phyloP scores from a whole-genome alignment of 116 monocot species.

The Thalassia testudinum region DNA sequence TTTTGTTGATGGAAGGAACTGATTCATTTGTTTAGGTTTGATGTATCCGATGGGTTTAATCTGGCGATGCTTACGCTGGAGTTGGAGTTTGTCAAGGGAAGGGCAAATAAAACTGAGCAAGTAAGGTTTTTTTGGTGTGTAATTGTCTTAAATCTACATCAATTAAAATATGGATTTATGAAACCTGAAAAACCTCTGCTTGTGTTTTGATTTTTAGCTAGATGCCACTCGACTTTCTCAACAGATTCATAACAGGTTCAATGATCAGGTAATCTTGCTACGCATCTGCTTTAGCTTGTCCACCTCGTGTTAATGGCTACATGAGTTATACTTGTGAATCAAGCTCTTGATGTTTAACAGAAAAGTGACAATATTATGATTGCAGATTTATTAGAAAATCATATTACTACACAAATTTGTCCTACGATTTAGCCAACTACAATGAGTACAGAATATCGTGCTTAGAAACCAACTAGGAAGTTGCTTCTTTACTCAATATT shows the following conservation, averaged over 20 bases:
- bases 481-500: too few relatives aligned
- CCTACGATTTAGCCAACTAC: too few relatives aligned
- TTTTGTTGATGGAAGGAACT: not conserved
- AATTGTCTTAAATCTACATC: not conserved
- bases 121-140: slow-evolving; percentile 9
- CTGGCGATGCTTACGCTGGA: slow-evolving; percentile 81
- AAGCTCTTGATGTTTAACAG: too few relatives aligned
- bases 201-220: slow-evolving; percentile 34
- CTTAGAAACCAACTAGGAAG: too few relatives aligned
- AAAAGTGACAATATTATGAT: too few relatives aligned
- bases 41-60: slow-evolving; percentile 43
- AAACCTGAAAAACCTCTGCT: not conserved
- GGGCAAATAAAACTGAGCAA: slow-evolving; percentile 50
- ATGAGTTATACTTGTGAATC: too few relatives aligned
- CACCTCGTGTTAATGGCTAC: too few relatives aligned
- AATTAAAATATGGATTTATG: not conserved
- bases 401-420: too few relatives aligned
- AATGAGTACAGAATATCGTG: too few relatives aligned
- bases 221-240: slow-evolving; percentile 86
- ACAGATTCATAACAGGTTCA: slow-evolving; percentile 60
- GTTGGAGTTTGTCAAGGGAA: slow-evolving; percentile 71
- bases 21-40: slow-evolving; percentile 32
- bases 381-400: too few relatives aligned
- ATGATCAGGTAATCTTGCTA: slow-evolving; percentile 43
- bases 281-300: too few relatives aligned